Percentiles rank a stretch among this genome's conserved stretches.
These are phyloP conservation scores for Pistacia integerrima DNA, from an alignment of 345 rosid genomes.

Conservation along the genomic window DNA sequence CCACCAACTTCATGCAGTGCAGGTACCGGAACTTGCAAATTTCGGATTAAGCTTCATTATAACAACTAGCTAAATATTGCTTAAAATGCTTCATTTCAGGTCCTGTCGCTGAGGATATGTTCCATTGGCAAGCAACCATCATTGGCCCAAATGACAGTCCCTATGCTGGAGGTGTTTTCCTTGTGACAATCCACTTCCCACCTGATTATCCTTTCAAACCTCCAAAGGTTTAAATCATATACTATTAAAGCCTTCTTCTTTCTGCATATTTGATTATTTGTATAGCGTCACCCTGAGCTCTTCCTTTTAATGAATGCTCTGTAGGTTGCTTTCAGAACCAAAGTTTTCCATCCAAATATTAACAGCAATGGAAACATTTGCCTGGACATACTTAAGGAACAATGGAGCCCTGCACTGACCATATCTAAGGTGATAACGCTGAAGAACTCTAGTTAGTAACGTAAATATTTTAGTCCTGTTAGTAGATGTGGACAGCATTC, in stretches of 20 bases:
- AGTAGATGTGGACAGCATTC: too few relatives aligned
- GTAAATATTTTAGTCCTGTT: too few relatives aligned
- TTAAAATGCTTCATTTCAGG: conserved; percentile 27
- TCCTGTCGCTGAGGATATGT: conserved; percentile 69
- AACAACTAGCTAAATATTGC: not conserved
- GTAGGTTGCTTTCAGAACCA: conserved; percentile 64
- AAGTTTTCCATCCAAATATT: conserved; percentile 69
- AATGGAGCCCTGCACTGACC: conserved; percentile 80
- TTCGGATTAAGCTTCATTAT: not conserved
- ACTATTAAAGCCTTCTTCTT: not conserved
- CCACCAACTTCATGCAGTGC: conserved; percentile 80
- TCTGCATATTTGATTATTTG: not conserved
- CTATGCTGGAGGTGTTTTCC: conserved; percentile 69
- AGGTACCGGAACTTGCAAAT: conserved; percentile 31
- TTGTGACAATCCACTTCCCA: conserved; percentile 62
- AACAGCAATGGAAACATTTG: conserved; percentile 64
- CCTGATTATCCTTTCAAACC: conserved; percentile 77
- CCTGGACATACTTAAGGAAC: conserved; percentile 69
- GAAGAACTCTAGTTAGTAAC: not conserved
- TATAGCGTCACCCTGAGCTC: not conserved
- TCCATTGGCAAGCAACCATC: conserved; percentile 77
- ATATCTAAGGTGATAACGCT: conserved; percentile 51
- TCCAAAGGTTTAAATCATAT: conserved; percentile 46
- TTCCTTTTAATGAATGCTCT: conserved; percentile 7
- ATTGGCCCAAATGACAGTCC: conserved; percentile 72